Percentiles rank a stretch among this genome's conserved stretches.
phyloP scores from a whole-genome alignment of 176 grass and related monocot species.

The Areca catechu region DNA sequence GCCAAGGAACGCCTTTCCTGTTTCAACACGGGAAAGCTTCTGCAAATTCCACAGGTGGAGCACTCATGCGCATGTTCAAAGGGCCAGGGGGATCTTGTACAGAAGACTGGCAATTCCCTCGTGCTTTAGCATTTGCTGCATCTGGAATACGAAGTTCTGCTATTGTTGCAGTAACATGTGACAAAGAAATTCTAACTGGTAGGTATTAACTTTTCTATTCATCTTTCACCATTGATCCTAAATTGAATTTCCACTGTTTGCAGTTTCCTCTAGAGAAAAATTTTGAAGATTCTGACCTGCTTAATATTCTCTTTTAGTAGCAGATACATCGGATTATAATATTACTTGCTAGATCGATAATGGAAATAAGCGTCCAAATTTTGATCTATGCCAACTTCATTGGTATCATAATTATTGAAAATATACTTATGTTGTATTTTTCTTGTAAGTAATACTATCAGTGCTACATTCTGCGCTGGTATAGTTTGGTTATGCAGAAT shows the following conservation, averaged over 20 bases:
- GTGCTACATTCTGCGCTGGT: no score
- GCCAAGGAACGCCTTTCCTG: slow-evolving; percentile 87
- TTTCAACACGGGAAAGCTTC: slow-evolving; percentile 70
- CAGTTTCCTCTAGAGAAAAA: no score
- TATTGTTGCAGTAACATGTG: slow-evolving; percentile 76
- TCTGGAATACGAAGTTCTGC: slow-evolving; percentile 53
- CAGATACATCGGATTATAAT: no score
- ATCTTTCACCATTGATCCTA: slow-evolving; percentile 21
- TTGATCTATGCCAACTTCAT: no score
- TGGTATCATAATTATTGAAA: no score
- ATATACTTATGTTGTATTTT: no score
- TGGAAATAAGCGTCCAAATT: no score
- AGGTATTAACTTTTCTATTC: slow-evolving; percentile 20
- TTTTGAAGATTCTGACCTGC: no score
- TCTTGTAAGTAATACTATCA: no score
- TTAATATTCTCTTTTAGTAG: no score
- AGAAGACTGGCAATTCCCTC: slow-evolving; percentile 77
- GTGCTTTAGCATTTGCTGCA: slow-evolving; percentile 78
- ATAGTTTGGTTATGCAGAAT: no score
- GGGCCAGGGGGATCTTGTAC: slow-evolving; percentile 41
- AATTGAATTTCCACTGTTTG: neutral
- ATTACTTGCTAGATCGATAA: no score
- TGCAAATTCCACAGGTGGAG: slow-evolving; percentile 49
- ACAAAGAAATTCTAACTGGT: slow-evolving; percentile 91
- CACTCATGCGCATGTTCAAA: slow-evolving; percentile 95